Base-by-base conservation (phyloP, 495 filamentous ascomycete genomes). In the Podospora anserina region DNA sequence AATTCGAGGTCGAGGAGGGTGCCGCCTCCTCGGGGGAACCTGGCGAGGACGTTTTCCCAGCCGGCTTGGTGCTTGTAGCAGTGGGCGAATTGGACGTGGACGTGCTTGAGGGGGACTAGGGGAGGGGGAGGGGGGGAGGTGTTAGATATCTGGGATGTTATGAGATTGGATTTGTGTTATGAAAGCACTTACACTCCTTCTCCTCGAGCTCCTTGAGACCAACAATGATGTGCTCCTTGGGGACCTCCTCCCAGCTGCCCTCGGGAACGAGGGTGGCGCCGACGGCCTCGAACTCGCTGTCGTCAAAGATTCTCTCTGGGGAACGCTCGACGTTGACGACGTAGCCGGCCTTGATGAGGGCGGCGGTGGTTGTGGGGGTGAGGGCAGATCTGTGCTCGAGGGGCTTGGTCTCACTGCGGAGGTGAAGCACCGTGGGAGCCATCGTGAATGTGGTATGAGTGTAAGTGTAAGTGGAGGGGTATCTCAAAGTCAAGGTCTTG, bases 181-280 rank as follows among this genome's bases (percentile, higher is more conserved):
- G 57, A 9, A 5, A 9, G 59, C 19, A 77, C 83, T 79, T 78
- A 84, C 86, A 93, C 39, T 89, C 88, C 72, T 96, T 90, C 75
- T 96, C 93, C 6, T 91, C 92, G 18, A 97, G 85, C 82, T 97
- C 95, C 86, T 99, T 99, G 61, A 99, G 84, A 53, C 95, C 94
- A 69, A 97, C 84, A 72, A 96, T 92, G 74, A 93, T 92, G 74
- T 94, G 87, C 67, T 92, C 88, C 70, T 84, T 82, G 26, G 95
- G 92, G 0, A 89, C 91, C 65, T 85, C 79, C 19, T 77, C 83
- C 94, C 95, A 98, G 60, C 88, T 92, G 32, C 91, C 89, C 73
- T 92, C 89, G 18, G 89, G 87, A 5, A 97, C 91, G n/a, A 97
- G 82, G 4, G 82, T 89, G 28, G 89, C 90, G 34, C 93, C 93